A percentile compares a stretch with the other conserved stretches of the same genome.
Evolutionary conservation across 2,329 filamentous ascomycete species (phyloP).

Genomic region (Aureobasidium musti): DNA sequence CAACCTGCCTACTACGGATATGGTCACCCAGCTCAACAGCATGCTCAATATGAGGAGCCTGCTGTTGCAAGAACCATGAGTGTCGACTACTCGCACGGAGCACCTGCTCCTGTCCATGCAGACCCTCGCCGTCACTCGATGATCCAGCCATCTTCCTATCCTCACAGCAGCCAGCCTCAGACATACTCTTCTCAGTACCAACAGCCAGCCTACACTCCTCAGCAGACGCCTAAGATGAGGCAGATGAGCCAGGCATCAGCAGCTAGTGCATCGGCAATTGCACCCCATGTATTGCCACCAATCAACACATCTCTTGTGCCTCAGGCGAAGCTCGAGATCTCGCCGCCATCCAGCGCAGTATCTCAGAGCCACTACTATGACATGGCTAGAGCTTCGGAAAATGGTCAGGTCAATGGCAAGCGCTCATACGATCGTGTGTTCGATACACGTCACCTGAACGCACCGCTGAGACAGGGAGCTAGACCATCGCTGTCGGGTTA

Average conservation of each 20-base stretch:
- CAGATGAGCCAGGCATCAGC: conserved; percentile 33
- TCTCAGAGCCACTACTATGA: conserved; percentile 34
- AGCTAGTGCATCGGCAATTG: conserved; percentile 28
- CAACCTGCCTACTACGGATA: conserved; percentile 46
- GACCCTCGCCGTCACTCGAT: conserved; percentile 49
- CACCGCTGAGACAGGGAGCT: conserved; percentile 49
- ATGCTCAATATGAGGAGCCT: conserved; percentile 43
- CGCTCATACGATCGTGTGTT: conserved; percentile 52
- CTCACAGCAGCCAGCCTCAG: conserved; percentile 40
- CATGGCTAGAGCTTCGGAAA: conserved; percentile 29
- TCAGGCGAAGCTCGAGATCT: conserved; percentile 46
- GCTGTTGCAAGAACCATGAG: conserved; percentile 44
- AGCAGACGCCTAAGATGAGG: conserved; percentile 33
- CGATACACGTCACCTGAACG: conserved; percentile 47
- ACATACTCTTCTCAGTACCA: conserved; percentile 42
- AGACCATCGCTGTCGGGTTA: conserved; percentile 39
- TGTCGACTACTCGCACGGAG: conserved; percentile 41
- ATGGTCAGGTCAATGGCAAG: conserved; percentile 45
- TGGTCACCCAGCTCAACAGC: conserved; percentile 41
- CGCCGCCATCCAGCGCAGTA: conserved; percentile 49
- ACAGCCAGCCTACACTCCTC: conserved; percentile 37
- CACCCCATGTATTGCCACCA: conserved; percentile 46
- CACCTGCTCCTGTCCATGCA: conserved; percentile 34
- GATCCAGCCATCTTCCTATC: conserved; percentile 41
- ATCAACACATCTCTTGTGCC: conserved; percentile 46